Conservation (phyloP, 257 asterid species). For the Coffea eugenioides region DNA sequence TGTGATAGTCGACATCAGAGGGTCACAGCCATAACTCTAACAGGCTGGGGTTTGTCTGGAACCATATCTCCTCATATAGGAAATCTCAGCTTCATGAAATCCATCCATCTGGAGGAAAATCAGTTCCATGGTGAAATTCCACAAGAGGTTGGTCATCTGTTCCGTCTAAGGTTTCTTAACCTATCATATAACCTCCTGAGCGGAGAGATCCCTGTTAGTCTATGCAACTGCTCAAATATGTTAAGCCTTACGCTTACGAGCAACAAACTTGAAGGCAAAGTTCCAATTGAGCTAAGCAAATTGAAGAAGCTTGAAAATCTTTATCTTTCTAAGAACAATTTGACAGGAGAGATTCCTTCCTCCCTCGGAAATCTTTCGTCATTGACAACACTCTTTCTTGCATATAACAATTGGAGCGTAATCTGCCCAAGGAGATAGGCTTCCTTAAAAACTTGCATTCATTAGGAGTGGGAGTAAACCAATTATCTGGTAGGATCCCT, state of each 20-base stretch:
- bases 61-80: slow-evolving; percentile 36
- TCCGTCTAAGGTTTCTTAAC: slow-evolving; percentile 12
- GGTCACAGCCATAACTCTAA: slow-evolving; percentile 17
- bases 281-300: slow-evolving; percentile 1
- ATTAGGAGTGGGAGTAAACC: slow-evolving; percentile 15
- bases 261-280: slow-evolving; percentile 21
- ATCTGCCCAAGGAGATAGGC: slow-evolving; percentile 31
- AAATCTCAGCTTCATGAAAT: slow-evolving; percentile 34
- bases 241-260: slow-evolving; percentile 14
- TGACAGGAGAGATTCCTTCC: slow-evolving; percentile 28
- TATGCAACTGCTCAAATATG: slow-evolving; percentile 22
- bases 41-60: slow-evolving; percentile 29
- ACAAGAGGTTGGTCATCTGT: slow-evolving; percentile 28
- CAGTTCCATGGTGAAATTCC: slow-evolving; percentile 33
- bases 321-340: slow-evolving; percentile 16
- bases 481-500: slow-evolving; percentile 20
- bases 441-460: slow-evolving; percentile 10
- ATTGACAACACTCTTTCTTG: slow-evolving; percentile 6
- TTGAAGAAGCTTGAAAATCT: slow-evolving; percentile 24
- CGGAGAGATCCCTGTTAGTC: slow-evolving; percentile 26
- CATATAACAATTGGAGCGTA: slow-evolving; percentile 22
- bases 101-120: slow-evolving; percentile 22
- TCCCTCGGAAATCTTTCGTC: slow-evolving; percentile 29
- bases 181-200: slow-evolving; percentile 21
- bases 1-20: slow-evolving; percentile 21